phyloP scores from a whole-genome alignment of 2,329 filamentous ascomycete genomes.

The Claviceps purpurea region DNA sequence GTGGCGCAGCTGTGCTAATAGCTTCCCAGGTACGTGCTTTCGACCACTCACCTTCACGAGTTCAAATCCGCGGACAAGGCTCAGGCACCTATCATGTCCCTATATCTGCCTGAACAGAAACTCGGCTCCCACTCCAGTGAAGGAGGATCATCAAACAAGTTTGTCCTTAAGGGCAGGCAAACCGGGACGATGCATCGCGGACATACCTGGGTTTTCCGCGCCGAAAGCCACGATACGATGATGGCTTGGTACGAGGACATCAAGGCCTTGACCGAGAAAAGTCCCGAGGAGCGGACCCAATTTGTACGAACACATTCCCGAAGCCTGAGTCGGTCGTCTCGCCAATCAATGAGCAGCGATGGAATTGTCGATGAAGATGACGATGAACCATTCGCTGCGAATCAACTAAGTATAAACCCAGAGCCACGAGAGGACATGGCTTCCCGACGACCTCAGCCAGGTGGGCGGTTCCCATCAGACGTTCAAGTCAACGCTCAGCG shows the following conservation, averaged over 20 bases:
- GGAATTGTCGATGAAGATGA: conserved; percentile 65
- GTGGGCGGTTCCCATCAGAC: conserved; percentile 94
- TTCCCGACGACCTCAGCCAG: conserved; percentile 66
- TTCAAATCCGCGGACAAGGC: conserved; percentile 96
- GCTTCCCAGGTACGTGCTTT: conserved; percentile 72
- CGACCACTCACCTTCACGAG: conserved; percentile 92
- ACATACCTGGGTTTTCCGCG: conserved; percentile 59
- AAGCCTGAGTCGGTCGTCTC: conserved; percentile 56
- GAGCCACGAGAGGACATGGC: conserved; percentile 35
- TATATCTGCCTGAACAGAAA: conserved; percentile 90
- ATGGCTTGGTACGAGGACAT: conserved; percentile 94
- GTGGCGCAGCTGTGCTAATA: neutral
- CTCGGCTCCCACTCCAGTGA: conserved; percentile 79
- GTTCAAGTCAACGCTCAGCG: conserved; percentile 66
- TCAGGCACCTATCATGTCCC: conserved; percentile 87
- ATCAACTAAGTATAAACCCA: conserved; percentile 29
- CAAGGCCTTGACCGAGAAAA: conserved; percentile 75
- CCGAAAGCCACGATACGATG: conserved; percentile 80
- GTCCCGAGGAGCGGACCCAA: conserved; percentile 73
- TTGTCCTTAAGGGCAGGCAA: conserved; percentile 92
- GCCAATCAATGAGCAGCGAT: conserved; percentile 55
- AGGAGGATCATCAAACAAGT: conserved; percentile 84
- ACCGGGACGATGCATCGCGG: conserved; percentile 83
- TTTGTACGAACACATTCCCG: conserved; percentile 75
- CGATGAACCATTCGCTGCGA: conserved; percentile 46